These are phyloP conservation scores for Piper longum DNA, from an alignment of 164 flowering plant genomes.

Conservation along the genomic window DNA sequence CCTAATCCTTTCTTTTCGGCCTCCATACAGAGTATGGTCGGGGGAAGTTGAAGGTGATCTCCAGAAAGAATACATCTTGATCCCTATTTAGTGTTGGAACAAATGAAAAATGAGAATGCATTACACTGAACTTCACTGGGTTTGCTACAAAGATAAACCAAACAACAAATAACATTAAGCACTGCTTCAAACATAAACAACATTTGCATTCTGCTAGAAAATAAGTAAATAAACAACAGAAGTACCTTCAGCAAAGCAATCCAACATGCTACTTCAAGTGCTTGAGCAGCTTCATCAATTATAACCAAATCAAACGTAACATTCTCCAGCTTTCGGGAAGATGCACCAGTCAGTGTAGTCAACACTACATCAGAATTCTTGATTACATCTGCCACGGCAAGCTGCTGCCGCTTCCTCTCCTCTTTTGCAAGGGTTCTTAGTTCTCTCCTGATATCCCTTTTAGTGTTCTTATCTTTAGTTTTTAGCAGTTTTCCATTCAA, in stretches of 20 bases:
- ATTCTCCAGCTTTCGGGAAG: conserved; percentile 50
- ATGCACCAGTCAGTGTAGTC: conserved; percentile 91
- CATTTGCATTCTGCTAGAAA: background rate
- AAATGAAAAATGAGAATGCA: background rate
- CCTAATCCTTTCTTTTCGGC: conserved; percentile 97
- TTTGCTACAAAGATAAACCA: background rate
- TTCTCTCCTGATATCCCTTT: conserved; percentile 85
- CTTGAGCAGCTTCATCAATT: conserved; percentile 99
- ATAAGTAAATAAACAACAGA: background rate
- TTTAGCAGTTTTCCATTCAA: conserved; percentile 82
- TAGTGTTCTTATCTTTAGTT: conserved; percentile 68
- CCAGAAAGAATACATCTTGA: conserved; percentile 92
- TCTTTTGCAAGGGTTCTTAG: conserved; percentile 84
- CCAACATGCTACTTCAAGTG: conserved; percentile 98
- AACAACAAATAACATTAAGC: background rate
- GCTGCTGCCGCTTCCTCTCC: conserved; percentile 92
- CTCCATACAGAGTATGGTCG: conserved; percentile 92
- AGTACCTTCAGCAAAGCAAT: conserved; percentile 82
- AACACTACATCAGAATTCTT: conserved; percentile 76
- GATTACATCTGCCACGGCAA: conserved; percentile 86
- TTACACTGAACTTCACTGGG: background rate
- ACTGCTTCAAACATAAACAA: background rate
- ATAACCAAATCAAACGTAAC: conserved; percentile 81
- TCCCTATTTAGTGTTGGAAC: conserved; percentile 41
- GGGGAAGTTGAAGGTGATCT: conserved; percentile 99